Conservation (phyloP, 2,329 filamentous ascomycete genomes). For the Ophiostoma ips region DNA sequence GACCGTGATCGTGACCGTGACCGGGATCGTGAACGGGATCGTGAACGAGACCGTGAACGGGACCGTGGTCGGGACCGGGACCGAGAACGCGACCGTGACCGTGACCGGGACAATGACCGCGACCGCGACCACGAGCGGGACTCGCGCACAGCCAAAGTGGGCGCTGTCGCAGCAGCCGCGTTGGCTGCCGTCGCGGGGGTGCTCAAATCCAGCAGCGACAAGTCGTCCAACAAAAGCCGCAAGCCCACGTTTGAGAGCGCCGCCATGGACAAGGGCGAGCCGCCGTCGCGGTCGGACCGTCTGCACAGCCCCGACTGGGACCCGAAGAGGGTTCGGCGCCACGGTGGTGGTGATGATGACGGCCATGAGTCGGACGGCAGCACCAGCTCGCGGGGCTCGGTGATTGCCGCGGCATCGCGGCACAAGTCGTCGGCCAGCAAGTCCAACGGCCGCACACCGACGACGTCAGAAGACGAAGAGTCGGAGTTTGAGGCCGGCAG, state of each 20-base stretch:
- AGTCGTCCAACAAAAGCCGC: not conserved
- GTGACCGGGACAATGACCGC: constrained; percentile 16
- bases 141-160: constrained; percentile 17
- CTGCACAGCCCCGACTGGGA: not conserved
- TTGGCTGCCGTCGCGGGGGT: not conserved
- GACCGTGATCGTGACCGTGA: constrained; percentile 11
- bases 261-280: not conserved
- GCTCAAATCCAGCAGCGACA: not conserved
- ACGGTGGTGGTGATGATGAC: not conserved
- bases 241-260: not conserved
- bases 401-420: no score
- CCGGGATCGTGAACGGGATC: constrained; percentile 4
- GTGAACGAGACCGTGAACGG: constrained; percentile 10
- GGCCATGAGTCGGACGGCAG: not conserved
- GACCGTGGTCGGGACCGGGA: constrained; percentile 13
- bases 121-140: constrained; percentile 11
- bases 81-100: constrained; percentile 18
- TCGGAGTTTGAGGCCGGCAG: not conserved
- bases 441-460: constrained; percentile 3
- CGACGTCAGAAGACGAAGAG: constrained; percentile 7
- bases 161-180: not conserved
- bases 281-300: not conserved
- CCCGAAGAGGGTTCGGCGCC: not conserved
- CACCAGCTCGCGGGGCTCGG: not conserved
- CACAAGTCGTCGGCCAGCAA: not conserved